Evolutionary conservation across 306 rosid genomes (phyloP).

Genomic region (Fragaria vesca): DNA sequence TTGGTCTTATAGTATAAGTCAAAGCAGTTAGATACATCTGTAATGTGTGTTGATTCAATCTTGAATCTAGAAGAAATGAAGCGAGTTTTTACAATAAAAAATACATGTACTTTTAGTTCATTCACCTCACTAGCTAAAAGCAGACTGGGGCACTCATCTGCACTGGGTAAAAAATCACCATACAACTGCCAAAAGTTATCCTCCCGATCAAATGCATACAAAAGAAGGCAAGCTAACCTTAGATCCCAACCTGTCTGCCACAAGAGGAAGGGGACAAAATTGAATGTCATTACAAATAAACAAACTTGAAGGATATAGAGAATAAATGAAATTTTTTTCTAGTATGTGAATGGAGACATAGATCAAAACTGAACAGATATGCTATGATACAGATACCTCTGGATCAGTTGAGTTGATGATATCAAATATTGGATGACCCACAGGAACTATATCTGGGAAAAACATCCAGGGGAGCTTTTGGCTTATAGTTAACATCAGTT

Average conservation of each 20-base stretch:
- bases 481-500: conserved; percentile 83
- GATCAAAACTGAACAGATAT: not conserved
- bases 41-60: not conserved
- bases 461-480: conserved; percentile 97
- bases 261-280: conserved; percentile 33
- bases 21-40: not conserved
- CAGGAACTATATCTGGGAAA: conserved; percentile 86
- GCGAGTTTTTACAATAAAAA: not conserved
- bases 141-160: conserved; percentile 83
- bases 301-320: not conserved
- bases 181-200: conserved; percentile 94
- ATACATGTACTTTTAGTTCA: conserved; percentile 8
- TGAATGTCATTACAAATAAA: conserved; percentile 2
- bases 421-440: conserved; percentile 96
- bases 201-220: conserved; percentile 69
- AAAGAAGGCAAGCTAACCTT: conserved; percentile 88
- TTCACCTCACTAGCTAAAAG: conserved; percentile 87
- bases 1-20: not conserved
- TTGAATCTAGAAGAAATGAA: not conserved
- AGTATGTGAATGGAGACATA: not conserved
- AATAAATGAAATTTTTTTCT: not conserved
- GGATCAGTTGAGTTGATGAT: conserved; percentile 89
- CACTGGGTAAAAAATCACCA: conserved; percentile 87
- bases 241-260: conserved; percentile 99
- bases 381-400: conserved; percentile 49